Percentiles rank a stretch among this genome's conserved stretches.
phyloP scores from a whole-genome alignment of 1,284 basidiomycete species.

The Rhodotorula sp. region DNA sequence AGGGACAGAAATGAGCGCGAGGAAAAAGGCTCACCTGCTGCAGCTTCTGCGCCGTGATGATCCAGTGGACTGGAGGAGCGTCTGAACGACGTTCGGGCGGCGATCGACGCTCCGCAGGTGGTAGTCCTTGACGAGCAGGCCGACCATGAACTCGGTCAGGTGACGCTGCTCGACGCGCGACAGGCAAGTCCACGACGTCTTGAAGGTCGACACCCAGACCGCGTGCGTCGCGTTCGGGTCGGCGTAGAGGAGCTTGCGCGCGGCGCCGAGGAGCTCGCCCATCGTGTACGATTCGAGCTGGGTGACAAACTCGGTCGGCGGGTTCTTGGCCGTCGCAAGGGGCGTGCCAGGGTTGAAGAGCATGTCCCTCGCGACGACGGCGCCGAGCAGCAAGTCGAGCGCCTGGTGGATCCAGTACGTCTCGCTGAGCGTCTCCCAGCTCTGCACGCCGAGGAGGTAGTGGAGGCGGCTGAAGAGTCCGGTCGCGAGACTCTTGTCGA shows the following conservation, averaged over 20 bases:
- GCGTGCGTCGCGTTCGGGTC: conserved; percentile 75
- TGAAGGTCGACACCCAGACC: conserved; percentile 87
- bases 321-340: conserved; percentile 7
- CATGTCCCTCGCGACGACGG: conserved; percentile 65
- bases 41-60: conserved; percentile 89
- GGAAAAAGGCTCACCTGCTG: conserved; percentile 57
- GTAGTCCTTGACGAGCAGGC: conserved; percentile 88
- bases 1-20: no score
- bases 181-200: conserved; percentile 83
- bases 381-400: conserved; percentile 81
- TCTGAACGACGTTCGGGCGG: conserved; percentile 94
- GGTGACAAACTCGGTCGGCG: conserved; percentile 31
- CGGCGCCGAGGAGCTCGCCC: conserved; percentile 65
- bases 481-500: conserved; percentile 84
- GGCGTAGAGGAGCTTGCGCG: conserved; percentile 79
- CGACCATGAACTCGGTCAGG: conserved; percentile 84
- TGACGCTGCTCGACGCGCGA: conserved; percentile 84
- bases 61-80: conserved; percentile 94
- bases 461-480: conserved; percentile 77
- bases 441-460: conserved; percentile 90
- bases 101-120: conserved; percentile 83
- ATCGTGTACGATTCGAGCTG: conserved; percentile 37
- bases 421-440: conserved; percentile 90
- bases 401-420: conserved; percentile 95
- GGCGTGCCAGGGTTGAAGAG: conserved; percentile 38